Conservation (phyloP, 2,329 filamentous ascomycete genomes). For the Colletotrichum navitas region DNA sequence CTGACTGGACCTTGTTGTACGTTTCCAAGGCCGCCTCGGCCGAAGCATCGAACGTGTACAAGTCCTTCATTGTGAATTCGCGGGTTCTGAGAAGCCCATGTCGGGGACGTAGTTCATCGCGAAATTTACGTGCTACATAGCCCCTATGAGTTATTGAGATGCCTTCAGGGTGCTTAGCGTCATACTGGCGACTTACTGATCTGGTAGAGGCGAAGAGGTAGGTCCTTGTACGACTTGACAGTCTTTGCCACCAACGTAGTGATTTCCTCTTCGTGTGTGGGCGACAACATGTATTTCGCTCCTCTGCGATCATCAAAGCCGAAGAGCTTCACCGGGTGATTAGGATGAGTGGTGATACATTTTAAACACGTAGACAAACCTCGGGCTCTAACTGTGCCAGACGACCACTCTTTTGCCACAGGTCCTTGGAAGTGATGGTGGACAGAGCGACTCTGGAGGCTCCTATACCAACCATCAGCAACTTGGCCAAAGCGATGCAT, state of each 20-base stretch:
- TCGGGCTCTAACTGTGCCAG: constrained; percentile 80
- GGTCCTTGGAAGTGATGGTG: constrained; percentile 83
- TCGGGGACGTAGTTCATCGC: constrained; percentile 89
- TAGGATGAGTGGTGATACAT: constrained; percentile 27
- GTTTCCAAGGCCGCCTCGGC: constrained; percentile 79
- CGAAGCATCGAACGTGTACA: constrained; percentile 91
- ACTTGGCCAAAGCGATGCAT: not conserved
- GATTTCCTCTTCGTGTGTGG: constrained; percentile 97
- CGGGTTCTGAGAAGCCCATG: constrained; percentile 88
- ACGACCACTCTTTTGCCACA: constrained; percentile 89
- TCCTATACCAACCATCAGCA: constrained; percentile 57
- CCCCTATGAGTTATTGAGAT: constrained; percentile 23
- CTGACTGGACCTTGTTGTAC: constrained; percentile 79
- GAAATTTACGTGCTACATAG: constrained; percentile 84
- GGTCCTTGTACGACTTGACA: constrained; percentile 84
- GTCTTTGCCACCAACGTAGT: constrained; percentile 81
- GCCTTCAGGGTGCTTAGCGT: not conserved
- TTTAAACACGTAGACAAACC: constrained; percentile 57
- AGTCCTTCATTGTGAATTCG: constrained; percentile 98
- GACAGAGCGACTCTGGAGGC: constrained; percentile 88
- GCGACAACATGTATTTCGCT: constrained; percentile 80
- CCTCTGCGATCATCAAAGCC: constrained; percentile 84
- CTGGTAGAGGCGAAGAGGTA: constrained; percentile 91
- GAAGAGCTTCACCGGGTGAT: constrained; percentile 72
- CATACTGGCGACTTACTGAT: constrained; percentile 70